Percentiles rank a stretch among this genome's conserved stretches.
These are phyloP conservation scores for Cyathus olla DNA, from an alignment of 1,284 basidiomycete species.

Conservation along the genomic window DNA sequence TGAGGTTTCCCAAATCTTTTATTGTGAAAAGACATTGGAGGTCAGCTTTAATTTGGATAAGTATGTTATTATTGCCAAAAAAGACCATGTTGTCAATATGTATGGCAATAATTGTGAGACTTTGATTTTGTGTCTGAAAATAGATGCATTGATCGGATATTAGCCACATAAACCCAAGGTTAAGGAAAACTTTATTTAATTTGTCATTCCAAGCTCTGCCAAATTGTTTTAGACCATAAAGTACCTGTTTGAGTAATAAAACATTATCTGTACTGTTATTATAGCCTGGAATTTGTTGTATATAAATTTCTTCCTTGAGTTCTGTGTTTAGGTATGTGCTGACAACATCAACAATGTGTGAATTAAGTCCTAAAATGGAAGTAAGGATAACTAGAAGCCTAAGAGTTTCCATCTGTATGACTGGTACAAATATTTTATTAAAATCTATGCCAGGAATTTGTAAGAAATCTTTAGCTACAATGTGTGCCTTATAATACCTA, in stretches of 20 bases:
- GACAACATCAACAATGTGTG: slow-evolving; percentile 54
- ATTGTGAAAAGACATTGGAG: slow-evolving; percentile 31
- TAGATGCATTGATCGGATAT: slow-evolving; percentile 45
- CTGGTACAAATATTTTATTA: slow-evolving; percentile 16
- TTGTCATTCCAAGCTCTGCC: slow-evolving; percentile 48
- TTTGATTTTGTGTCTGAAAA: slow-evolving; percentile 8
- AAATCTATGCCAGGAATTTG: slow-evolving; percentile 15
- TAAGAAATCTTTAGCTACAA: slow-evolving; percentile 16
- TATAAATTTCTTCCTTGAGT: slow-evolving; percentile 50
- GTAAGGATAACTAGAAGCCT: slow-evolving; percentile 45
- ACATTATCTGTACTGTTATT: slow-evolving; percentile 32
- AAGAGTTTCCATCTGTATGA: slow-evolving; percentile 33
- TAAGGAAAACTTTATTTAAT: slow-evolving; percentile 26
- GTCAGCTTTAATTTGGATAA: slow-evolving; percentile 30
- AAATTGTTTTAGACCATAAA: slow-evolving; percentile 56
- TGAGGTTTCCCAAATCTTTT: slow-evolving; percentile 33
- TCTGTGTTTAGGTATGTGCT: slow-evolving; percentile 53
- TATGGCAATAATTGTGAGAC: slow-evolving; percentile 30
- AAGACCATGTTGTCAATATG: slow-evolving; percentile 45
- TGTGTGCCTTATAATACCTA: slow-evolving; percentile 9
- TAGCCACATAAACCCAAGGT: slow-evolving; percentile 34
- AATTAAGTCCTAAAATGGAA: slow-evolving; percentile 39
- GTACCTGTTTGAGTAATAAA: slow-evolving; percentile 39
- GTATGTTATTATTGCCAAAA: slow-evolving; percentile 20
- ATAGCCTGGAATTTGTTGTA: slow-evolving; percentile 49